A percentile compares a stretch with the other conserved stretches of the same genome.
Conservation (phyloP, 2,329 filamentous ascomycete genomes). For the Xylaria sp. region DNA sequence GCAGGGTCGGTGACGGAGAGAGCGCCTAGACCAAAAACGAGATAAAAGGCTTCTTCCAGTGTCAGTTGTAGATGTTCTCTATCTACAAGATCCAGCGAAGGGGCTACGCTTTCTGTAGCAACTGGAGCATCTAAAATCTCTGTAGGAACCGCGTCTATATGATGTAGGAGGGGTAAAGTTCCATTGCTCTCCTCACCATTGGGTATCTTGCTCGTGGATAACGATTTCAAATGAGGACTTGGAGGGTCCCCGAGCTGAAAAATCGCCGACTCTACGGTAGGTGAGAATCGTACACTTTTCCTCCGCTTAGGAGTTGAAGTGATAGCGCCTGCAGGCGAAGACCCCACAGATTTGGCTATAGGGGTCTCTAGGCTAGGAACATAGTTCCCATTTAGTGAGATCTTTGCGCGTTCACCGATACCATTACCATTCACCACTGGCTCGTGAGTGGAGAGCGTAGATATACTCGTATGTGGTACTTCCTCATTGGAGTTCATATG, state of each 20-base stretch:
- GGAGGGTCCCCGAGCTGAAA: conserved; percentile 65
- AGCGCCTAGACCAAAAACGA: conserved; percentile 82
- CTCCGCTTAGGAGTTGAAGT: conserved; percentile 53
- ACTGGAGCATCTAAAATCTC: conserved; percentile 17
- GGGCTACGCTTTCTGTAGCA: conserved; percentile 8
- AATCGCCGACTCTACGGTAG: conserved; percentile 72
- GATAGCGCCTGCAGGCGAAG: conserved; percentile 33
- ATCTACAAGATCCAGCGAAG: conserved; percentile 54
- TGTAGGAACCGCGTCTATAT: conserved; percentile 23
- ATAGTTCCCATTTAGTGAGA: conserved; percentile 8
- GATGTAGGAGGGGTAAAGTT: conserved; percentile 32
- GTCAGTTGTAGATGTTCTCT: conserved; percentile 92
- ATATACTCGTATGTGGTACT: conserved; percentile 2
- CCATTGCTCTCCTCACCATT: conserved; percentile 38
- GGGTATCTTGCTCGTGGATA: conserved; percentile 34
- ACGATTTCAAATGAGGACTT: conserved; percentile 55
- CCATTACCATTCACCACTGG: conserved; percentile 4
- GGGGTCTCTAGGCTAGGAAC: conserved; percentile 29
- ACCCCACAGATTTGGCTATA: background rate
- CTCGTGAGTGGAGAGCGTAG: background rate
- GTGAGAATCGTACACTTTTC: conserved; percentile 78
- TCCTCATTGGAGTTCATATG: background rate
- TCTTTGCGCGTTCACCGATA: background rate
- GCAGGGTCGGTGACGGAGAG: conserved; percentile 70
- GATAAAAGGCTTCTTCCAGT: conserved; percentile 90